A percentile compares a stretch with the other conserved stretches of the same genome.
Evolutionary conservation across 2,329 filamentous ascomycete species (phyloP).

Genomic region (Ceratocystis cacaofunesta): DNA sequence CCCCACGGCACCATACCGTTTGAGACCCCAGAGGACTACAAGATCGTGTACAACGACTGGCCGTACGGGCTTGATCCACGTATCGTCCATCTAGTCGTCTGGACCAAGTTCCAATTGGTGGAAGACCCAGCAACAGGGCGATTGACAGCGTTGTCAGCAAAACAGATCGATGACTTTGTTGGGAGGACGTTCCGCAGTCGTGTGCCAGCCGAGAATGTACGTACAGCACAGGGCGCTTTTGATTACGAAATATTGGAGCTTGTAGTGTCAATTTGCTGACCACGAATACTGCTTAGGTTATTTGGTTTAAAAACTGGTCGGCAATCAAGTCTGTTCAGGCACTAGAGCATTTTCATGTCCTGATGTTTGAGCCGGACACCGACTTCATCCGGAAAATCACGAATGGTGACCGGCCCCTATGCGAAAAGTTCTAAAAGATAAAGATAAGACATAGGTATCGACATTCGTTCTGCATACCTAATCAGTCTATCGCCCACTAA

Average conservation of each 20-base stretch:
- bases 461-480: too few species aligned
- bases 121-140: conserved; percentile 52
- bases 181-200: conserved; percentile 45
- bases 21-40: conserved; percentile 39
- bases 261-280: not conserved
- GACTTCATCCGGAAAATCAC: conserved; percentile 58
- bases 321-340: conserved; percentile 71
- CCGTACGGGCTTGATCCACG: conserved; percentile 69
- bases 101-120: conserved; percentile 74
- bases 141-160: conserved; percentile 47
- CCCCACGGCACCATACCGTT: conserved; percentile 10
- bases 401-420: conserved; percentile 54
- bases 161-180: conserved; percentile 58
- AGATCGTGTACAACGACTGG: conserved; percentile 81
- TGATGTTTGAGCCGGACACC: conserved; percentile 64
- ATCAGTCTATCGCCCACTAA: too few species aligned
- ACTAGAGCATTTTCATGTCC: conserved; percentile 89
- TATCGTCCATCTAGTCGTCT: conserved; percentile 77
- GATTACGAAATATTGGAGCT: too few species aligned
- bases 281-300: conserved; percentile 21
- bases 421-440: conserved; percentile 26
- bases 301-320: conserved; percentile 57
- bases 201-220: conserved; percentile 38
- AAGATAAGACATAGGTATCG: too few species aligned
- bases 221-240: conserved; percentile 18